phyloP scores from a whole-genome alignment of 805 yeast genomes.

The Saturnispora halmiae region DNA sequence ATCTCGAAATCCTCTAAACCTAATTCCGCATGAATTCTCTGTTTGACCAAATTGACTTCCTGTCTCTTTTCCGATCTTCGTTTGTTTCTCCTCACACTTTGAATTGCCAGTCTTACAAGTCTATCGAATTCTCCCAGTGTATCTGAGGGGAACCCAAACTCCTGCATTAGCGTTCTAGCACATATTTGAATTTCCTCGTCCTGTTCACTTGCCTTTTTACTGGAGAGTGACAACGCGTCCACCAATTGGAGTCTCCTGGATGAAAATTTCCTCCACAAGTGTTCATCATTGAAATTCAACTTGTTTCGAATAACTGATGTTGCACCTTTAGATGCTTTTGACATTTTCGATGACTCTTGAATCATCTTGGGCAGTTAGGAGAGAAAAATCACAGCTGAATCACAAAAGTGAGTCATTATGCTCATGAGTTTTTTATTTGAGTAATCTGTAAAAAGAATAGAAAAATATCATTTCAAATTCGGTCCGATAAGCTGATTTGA shows the following conservation, averaged over 20 bases:
- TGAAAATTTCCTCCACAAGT: slow-evolving; percentile 83
- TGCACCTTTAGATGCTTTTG: slow-evolving; percentile 26
- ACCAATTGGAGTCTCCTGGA: slow-evolving; percentile 83
- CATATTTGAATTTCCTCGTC: slow-evolving; percentile 72
- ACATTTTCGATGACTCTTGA: slow-evolving; percentile 2
- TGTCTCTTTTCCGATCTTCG: slow-evolving; percentile 47
- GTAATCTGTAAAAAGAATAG: too few species aligned
- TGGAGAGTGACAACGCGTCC: slow-evolving; percentile 51
- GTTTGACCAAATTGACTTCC: slow-evolving; percentile 17
- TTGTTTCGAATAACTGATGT: slow-evolving; percentile 41
- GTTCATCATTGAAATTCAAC: slow-evolving; percentile 71
- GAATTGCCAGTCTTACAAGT: slow-evolving; percentile 87
- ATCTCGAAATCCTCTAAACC: background rate
- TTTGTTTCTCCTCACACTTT: slow-evolving; percentile 82
- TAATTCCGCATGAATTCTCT: background rate
- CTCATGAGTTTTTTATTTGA: too few species aligned
- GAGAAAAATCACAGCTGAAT: background rate
- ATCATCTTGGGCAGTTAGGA: background rate
- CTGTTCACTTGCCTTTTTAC: slow-evolving; percentile 85
- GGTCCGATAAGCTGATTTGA: too few species aligned
- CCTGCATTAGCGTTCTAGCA: slow-evolving; percentile 66
- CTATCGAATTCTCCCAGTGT: slow-evolving; percentile 72
- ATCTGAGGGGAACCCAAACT: slow-evolving; percentile 59
- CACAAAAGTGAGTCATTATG: background rate
- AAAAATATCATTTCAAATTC: background rate